A percentile compares a stretch with the other conserved stretches of the same genome.
These are phyloP conservation scores for Neurospora sp. DNA, from an alignment of 495 filamentous ascomycete species.

Conservation along the genomic window DNA sequence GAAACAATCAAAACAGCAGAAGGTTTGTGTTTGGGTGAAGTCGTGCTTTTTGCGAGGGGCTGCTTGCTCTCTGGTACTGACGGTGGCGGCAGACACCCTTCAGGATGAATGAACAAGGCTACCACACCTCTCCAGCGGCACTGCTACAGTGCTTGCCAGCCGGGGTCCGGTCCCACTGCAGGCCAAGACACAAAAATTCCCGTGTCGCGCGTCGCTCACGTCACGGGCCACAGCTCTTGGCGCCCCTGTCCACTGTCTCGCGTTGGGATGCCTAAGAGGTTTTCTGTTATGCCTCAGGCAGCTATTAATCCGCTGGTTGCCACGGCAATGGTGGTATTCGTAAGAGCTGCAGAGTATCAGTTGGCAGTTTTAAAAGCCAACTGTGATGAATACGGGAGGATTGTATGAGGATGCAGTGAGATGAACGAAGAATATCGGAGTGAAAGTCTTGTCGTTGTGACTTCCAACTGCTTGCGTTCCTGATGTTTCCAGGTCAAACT, in stretches of 20 bases:
- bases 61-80: not conserved
- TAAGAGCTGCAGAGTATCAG: not conserved
- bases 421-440: not conserved
- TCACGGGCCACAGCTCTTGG: not conserved
- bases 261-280: constrained; percentile 7
- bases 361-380: not conserved
- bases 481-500: not conserved
- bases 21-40: constrained; percentile 6
- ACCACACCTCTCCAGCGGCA: not conserved
- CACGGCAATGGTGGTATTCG: not conserved
- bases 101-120: not conserved
- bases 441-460: not conserved
- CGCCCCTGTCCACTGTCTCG: not conserved
- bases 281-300: constrained; percentile 2
- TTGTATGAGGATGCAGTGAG: not conserved
- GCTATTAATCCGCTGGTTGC: not conserved
- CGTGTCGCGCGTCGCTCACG: constrained; percentile 2
- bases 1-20: constrained; percentile 5
- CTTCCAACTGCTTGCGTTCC: not conserved
- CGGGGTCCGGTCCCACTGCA: not conserved
- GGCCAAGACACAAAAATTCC: constrained; percentile 4
- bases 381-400: not conserved
- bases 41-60: constrained; percentile 2
- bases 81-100: constrained; percentile 5
- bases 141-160: not conserved